Base-by-base conservation (phyloP, 257 asterid genomes). In the Buddleja alternifolia region DNA sequence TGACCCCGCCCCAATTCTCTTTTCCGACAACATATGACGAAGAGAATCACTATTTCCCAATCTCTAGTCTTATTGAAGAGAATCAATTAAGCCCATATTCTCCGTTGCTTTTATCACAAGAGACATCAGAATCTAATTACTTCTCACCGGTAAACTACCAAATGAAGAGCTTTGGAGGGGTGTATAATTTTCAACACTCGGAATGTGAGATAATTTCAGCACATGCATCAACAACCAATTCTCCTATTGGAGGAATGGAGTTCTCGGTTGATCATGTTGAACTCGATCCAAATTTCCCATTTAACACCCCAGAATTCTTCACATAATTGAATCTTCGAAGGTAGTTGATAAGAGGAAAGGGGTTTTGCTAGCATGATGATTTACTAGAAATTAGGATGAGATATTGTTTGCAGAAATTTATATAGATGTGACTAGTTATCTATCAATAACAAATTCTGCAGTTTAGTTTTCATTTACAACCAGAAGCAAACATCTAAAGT, bases 221-320 rank as follows among this genome's bases (percentile, higher is more conserved):
- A 7, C 80, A 70, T 46, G 83, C 88, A 20, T 86, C 93, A 0
- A 81, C 88, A 20, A 73, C 86, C 37, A 83, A 82, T 66, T 85
- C 95, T 14, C 88, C 95, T 14, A 82, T 78, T 65, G 84, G 80
- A 52, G 86, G 88, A 2, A 59, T 84, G 78, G 95, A 84, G 60
- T 84, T 82, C 59, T 67, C 81, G 2, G 36, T 69, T 52, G 88
- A 83, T 12, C 79, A 56, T 12, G 64, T 74, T 11, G 75, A 76
- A 6, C 42, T 82, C 14, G 89, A 80, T 63, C 84, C 89, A 29
- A 77, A 77, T 72, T 84, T 88, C 65, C 82, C 74, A 6, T 85
- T 76, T 37, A 73, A 73, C 74, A 37, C 74, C 44, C 63, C 82
- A 0, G 86, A 76, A 46, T 79, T 76, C 75, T 85, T 81, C 81